Evolutionary conservation across 2,329 filamentous ascomycete species (phyloP).

Genomic region (Pyrenophora tritici-repentis): DNA sequence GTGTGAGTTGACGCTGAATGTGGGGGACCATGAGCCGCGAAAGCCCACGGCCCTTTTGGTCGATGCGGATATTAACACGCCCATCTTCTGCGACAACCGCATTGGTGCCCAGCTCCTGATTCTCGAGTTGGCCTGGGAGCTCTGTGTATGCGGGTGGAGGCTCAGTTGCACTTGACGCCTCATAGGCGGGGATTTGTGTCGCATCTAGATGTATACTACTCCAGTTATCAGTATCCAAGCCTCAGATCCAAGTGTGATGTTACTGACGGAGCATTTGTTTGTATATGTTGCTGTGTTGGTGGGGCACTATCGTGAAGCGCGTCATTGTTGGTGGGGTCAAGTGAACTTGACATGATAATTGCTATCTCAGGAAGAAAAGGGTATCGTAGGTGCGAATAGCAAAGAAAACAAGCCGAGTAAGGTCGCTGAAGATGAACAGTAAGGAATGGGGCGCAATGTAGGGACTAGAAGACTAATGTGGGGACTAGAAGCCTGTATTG

Average conservation of each 20-base stretch:
- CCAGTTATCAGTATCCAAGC: constrained; percentile 13
- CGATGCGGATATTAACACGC: constrained; percentile 50
- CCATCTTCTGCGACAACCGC: constrained; percentile 49
- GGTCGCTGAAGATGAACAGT: background rate
- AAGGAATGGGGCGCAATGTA: background rate
- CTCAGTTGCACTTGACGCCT: constrained; percentile 21
- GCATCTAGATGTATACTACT: constrained; percentile 20
- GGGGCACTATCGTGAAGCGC: constrained; percentile 25
- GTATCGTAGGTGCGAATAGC: constrained; percentile 1
- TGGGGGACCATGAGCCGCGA: constrained; percentile 47
- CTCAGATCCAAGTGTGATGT: background rate
- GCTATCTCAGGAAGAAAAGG: constrained; percentile 3
- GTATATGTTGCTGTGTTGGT: constrained; percentile 21
- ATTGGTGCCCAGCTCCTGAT: constrained; percentile 51
- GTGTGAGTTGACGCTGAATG: constrained; percentile 45
- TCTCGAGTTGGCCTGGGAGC: constrained; percentile 48
- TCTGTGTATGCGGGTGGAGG: constrained; percentile 51
- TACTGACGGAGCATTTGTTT: constrained; percentile 19
- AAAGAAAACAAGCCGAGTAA: background rate
- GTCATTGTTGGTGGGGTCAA: constrained; percentile 21
- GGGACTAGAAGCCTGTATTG: constrained; percentile 10
- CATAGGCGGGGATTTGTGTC: constrained; percentile 19
- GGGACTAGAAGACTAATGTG: background rate
- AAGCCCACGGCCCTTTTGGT: constrained; percentile 44
- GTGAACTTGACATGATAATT: constrained; percentile 27